Evolutionary conservation across 208 protist genomes (phyloP).

Genomic region (Acanthamoeba healyi): DNA sequence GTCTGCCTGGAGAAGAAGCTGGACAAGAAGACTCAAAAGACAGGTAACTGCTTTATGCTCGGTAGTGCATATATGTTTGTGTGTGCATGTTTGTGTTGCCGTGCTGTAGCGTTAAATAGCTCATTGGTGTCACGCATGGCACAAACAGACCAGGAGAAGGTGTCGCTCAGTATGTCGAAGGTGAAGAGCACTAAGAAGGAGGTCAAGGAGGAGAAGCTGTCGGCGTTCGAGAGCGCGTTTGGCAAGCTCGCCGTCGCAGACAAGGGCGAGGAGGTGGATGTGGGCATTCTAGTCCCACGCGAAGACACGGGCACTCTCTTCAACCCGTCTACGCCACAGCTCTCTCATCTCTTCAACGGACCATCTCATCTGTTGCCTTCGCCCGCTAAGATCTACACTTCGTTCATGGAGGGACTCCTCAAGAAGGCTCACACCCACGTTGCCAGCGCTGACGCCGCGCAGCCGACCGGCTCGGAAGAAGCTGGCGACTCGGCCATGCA

Average conservation of each 20-base stretch:
- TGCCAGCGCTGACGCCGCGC: background rate
- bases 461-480: background rate
- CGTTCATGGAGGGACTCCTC: constrained; percentile 68
- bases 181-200: background rate
- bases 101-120: no score
- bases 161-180: constrained; percentile 52
- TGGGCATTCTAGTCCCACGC: background rate
- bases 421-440: constrained; percentile 56
- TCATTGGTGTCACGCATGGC: no score
- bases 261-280: background rate
- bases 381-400: constrained; percentile 17
- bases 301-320: constrained; percentile 22
- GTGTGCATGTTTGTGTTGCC: background rate
- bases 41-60: background rate
- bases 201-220: constrained; percentile 27
- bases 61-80: background rate
- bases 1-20: constrained; percentile 61
- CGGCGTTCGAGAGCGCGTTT: constrained; percentile 37
- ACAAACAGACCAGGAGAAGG: constrained; percentile 10
- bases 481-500: background rate
- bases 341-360: constrained; percentile 49
- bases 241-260: constrained; percentile 1
- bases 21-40: background rate
- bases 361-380: constrained; percentile 52
- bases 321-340: background rate